Evolutionary conservation across 176 grass and related monocot genomes (phyloP).

Genomic region (Otatea glauca): DNA sequence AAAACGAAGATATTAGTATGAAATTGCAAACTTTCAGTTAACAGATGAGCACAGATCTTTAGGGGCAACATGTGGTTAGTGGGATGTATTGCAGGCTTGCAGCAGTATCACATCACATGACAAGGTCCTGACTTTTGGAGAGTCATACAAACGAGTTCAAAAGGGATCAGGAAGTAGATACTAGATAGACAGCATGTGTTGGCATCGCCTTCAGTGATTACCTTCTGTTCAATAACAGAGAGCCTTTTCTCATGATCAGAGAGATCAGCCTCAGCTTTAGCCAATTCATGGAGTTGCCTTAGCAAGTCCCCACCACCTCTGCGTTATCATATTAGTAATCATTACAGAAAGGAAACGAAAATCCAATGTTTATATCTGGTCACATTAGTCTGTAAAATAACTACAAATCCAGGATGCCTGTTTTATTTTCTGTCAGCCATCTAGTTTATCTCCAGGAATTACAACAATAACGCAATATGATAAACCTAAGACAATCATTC

Average conservation of each 20-base stretch:
- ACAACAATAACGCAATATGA: not conserved
- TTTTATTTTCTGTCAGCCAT: constrained; percentile 26
- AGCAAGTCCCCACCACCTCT: constrained; percentile 75
- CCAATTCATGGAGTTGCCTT: constrained; percentile 76
- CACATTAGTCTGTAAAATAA: constrained; percentile 27
- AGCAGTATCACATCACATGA: constrained; percentile 16
- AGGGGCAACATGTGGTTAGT: constrained; percentile 15
- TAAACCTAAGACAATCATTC: not conserved
- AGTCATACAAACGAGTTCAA: constrained; percentile 26
- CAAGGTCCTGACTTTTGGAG: not conserved
- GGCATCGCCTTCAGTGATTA: constrained; percentile 32
- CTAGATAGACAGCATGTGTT: not conserved
- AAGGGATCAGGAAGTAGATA: not conserved
- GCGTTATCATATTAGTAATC: constrained; percentile 35
- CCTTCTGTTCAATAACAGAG: constrained; percentile 74
- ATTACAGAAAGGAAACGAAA: constrained; percentile 18
- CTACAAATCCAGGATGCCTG: constrained; percentile 5
- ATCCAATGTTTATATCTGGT: constrained; percentile 10
- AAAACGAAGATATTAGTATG: constrained; percentile 13
- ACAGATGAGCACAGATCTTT: constrained; percentile 2
- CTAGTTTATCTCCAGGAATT: constrained; percentile 33
- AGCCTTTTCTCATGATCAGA: constrained; percentile 59
- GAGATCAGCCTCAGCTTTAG: constrained; percentile 79
- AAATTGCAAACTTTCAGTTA: constrained; percentile 10
- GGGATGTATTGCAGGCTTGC: not conserved